Percentiles rank a stretch among this genome's conserved stretches.
phyloP scores from a whole-genome alignment of 176 grass and related monocot genomes.

The Aegilops sharonensis region DNA sequence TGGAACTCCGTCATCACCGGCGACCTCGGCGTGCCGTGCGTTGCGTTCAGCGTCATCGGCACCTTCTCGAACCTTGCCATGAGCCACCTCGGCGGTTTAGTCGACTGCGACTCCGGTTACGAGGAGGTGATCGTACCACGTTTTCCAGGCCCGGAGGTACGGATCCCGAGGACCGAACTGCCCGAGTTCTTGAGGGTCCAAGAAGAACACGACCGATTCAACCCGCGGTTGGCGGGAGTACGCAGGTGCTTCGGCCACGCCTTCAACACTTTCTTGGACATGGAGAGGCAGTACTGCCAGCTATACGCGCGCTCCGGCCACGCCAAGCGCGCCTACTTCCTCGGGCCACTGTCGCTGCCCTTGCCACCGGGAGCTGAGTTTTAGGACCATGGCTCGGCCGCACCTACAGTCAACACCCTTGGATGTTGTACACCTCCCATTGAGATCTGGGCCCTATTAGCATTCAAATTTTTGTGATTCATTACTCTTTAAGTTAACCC shows the following conservation, averaged over 20 bases:
- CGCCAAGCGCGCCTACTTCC: neutral
- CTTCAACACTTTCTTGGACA: conserved; percentile 7
- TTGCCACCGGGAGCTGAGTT: neutral
- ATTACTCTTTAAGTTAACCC: no score
- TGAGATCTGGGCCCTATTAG: no score
- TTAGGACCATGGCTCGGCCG: no score
- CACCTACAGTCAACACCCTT: no score
- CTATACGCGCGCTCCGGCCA: neutral
- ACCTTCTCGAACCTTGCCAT: conserved; percentile 9
- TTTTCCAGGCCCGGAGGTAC: conserved; percentile 10
- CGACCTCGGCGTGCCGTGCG: neutral
- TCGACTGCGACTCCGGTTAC: neutral
- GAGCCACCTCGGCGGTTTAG: neutral
- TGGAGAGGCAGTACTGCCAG: conserved; percentile 25
- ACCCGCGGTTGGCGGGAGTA: fast-evolving
- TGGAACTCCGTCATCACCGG: conserved; percentile 5
- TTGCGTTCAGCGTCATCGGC: neutral
- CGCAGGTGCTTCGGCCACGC: neutral
- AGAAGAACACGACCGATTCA: no score
- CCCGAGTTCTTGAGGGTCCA: neutral
- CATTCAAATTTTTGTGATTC: no score
- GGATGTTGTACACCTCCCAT: no score
- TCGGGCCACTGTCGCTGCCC: conserved; percentile 29
- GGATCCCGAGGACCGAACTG: conserved; percentile 13
- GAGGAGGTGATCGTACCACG: neutral